phyloP scores from a whole-genome alignment of 2,329 filamentous ascomycete genomes.

The Pestalotiopsis sp. region DNA sequence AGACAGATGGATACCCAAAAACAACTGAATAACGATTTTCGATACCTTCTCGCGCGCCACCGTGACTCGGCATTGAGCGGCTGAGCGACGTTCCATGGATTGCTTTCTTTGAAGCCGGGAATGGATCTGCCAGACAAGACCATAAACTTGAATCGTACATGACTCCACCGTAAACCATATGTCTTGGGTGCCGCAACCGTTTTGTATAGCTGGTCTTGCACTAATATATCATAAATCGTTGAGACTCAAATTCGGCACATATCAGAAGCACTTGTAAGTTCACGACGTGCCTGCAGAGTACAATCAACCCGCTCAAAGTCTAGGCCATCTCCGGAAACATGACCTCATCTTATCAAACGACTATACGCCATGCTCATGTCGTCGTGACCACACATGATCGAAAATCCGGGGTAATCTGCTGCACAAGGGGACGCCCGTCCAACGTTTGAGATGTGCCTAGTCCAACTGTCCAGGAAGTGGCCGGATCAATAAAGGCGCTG shows the following conservation, averaged over 20 bases:
- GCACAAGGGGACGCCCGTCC: background rate
- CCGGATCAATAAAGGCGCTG: background rate
- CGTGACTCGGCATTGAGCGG: background rate
- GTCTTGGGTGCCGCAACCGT: too few species aligned
- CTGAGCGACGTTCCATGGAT: background rate
- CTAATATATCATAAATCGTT: too few species aligned
- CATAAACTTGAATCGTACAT: too few species aligned
- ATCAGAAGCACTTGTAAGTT: too few species aligned
- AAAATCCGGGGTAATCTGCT: background rate
- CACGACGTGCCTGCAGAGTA: too few species aligned
- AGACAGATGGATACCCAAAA: constrained; percentile 11
- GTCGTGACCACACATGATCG: background rate
- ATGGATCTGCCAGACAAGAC: too few species aligned
- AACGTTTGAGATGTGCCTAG: background rate
- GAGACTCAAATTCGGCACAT: too few species aligned
- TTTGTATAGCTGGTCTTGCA: too few species aligned
- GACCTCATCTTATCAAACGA: background rate
- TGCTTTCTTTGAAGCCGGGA: too few species aligned
- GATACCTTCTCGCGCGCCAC: background rate
- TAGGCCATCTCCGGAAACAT: too few species aligned
- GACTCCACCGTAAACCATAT: too few species aligned
- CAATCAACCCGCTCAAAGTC: too few species aligned
- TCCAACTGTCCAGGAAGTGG: background rate
- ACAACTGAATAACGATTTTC: constrained; percentile 2
- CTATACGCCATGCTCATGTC: background rate